Evolutionary conservation across 2,329 filamentous ascomycete species (phyloP).

Genomic region (Paraphoma chrysanthemicola): DNA sequence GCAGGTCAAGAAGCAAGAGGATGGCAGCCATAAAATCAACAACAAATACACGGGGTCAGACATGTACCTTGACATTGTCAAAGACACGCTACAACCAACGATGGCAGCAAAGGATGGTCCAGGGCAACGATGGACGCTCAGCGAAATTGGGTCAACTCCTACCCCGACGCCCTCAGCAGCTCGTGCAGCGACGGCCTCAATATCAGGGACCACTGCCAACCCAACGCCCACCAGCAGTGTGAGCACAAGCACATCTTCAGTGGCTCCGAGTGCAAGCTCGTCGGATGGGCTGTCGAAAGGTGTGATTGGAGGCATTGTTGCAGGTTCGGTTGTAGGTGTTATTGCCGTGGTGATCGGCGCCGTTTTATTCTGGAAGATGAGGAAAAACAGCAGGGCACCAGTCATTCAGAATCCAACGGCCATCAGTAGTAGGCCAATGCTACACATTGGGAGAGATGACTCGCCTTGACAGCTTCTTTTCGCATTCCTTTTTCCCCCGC

Average conservation of each 20-base stretch:
- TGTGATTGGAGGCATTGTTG: not conserved
- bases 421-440: conserved; percentile 1
- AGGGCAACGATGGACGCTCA: conserved; percentile 16
- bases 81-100: conserved; percentile 3
- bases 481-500: too few relatives aligned
- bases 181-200: not conserved
- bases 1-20: conserved; percentile 6
- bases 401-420: not conserved
- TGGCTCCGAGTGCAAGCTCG: not conserved
- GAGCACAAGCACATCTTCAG: not conserved
- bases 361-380: not conserved
- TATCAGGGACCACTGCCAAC: not conserved
- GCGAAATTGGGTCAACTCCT: not conserved
- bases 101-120: conserved; percentile 6
- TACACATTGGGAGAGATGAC: not conserved
- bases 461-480: not conserved
- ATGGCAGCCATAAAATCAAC: conserved; percentile 16
- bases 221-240: not conserved
- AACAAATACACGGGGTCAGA: conserved; percentile 21
- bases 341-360: not conserved
- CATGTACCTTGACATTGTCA: conserved; percentile 14
- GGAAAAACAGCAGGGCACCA: not conserved
- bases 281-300: not conserved
- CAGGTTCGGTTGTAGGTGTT: not conserved
- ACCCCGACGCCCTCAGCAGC: not conserved